Base-by-base conservation (phyloP, 1,284 basidiomycete species). In the Cystobasidium slooffiae region DNA sequence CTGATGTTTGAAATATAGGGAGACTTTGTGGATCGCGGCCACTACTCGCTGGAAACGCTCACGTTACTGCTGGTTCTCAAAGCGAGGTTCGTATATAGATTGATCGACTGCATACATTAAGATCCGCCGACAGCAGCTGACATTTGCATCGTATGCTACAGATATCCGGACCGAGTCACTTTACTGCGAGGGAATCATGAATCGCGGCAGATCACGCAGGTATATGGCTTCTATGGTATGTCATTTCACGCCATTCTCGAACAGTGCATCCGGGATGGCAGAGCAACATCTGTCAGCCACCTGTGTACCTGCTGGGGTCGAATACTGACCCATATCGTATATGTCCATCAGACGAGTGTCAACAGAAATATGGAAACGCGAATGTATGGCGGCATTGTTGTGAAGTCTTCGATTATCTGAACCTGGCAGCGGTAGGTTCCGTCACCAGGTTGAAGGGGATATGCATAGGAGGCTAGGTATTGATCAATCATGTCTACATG, bases 381-480 rank as follows among this genome's bases (percentile, higher is more conserved):
- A 89, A 90, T 8, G 93, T 97, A 6, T 97, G 94, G 94, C 95
- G 95, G 82, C 91, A 92, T 22, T 97, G 94, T 80, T 97, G 95
- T 84, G 90, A 88, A 75, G 94, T 97, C 7, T 97, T 97, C 80
- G 95, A 97, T 83, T 94, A 91, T 80, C 85, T 97, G 39, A 97
- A 95, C 81, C 86, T 97, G 8, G 94, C 94, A 46, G 94, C 94
- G 49, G 93, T 94, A 80, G 79, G 91, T 86, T 12, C 20, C 6
- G 22, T 37, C 39, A n/a, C n/a, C n/a, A n/a, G n/a, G n/a, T n/a
- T n/a, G n/a, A n/a, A n/a, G n/a, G n/a, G n/a, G n/a, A n/a, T n/a
- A n/a, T n/a, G n/a, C n/a, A n/a, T n/a, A n/a, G n/a, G n/a, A n/a
- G n/a, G n/a, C n/a, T n/a, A n/a, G n/a, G n/a, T n/a, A n/a, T n/a